These are phyloP conservation scores for Aspergillus saccharolyticus DNA, from an alignment of 495 filamentous ascomycete species.

Conservation along the genomic window DNA sequence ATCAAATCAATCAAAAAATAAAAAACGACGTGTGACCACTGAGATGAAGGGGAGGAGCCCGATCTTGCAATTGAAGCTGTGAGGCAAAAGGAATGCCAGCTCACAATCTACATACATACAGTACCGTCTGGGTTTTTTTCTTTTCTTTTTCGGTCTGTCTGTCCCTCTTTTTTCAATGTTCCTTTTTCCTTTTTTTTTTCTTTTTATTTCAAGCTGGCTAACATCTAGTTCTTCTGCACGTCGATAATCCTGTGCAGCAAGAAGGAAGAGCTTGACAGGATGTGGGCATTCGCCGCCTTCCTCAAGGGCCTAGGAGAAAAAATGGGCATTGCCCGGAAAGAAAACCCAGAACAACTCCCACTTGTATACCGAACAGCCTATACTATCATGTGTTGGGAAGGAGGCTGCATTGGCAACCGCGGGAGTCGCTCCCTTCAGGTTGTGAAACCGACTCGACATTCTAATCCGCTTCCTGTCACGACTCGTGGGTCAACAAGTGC, in stretches of 20 bases:
- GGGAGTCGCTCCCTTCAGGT: slow-evolving; percentile 9
- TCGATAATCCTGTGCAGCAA: background rate
- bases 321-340: slow-evolving; percentile 2
- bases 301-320: background rate
- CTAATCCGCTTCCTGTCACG: slow-evolving; percentile 13
- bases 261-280: background rate
- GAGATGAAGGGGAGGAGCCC: slow-evolving; percentile 7
- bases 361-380: background rate
- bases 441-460: slow-evolving; percentile 10
- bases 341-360: background rate
- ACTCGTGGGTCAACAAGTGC: slow-evolving; percentile 12
- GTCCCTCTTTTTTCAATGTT: background rate
- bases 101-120: slow-evolving; percentile 17
- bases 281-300: background rate
- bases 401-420: slow-evolving; percentile 16
- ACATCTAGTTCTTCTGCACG: background rate
- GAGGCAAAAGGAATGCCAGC: slow-evolving; percentile 21
- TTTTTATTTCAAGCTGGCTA: background rate
- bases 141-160: slow-evolving; percentile 9
- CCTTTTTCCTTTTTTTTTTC: background rate
- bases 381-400: slow-evolving; percentile 9
- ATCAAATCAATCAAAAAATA: slow-evolving; percentile 2
- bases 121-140: background rate
- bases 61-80: slow-evolving; percentile 10
- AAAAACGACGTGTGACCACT: slow-evolving; percentile 13